Evolutionary conservation across 2,329 filamentous ascomycete genomes (phyloP).

Genomic region (Claviceps sorghi): DNA sequence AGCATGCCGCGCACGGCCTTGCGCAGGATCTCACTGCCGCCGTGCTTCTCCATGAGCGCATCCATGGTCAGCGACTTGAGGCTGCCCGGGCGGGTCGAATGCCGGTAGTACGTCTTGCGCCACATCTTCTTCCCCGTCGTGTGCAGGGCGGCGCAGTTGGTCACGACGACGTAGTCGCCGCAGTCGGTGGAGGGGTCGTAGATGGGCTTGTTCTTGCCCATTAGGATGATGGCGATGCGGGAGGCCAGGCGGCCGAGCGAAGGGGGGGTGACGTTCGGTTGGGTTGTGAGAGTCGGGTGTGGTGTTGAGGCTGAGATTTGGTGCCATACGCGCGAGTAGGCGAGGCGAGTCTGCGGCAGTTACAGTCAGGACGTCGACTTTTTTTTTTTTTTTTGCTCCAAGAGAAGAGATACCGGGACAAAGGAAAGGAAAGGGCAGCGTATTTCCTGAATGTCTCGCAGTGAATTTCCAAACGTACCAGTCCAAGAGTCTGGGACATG

Average conservation of each 20-base stretch:
- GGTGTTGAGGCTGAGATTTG: constrained; percentile 57
- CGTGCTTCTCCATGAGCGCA: constrained; percentile 82
- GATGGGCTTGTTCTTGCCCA: constrained; percentile 99
- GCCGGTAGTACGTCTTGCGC: constrained; percentile 92
- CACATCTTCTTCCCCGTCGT: constrained; percentile 82
- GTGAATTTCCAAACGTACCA: constrained; percentile 35
- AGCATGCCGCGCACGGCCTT: constrained; percentile 94
- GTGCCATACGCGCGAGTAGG: constrained; percentile 95
- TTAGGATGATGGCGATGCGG: constrained; percentile 71
- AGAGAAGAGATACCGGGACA: not conserved
- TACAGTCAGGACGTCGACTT: not conserved
- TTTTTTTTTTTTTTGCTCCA: too few species aligned
- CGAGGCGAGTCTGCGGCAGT: constrained; percentile 63
- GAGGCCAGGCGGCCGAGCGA: constrained; percentile 83
- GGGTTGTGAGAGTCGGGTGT: constrained; percentile 46
- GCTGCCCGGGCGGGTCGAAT: constrained; percentile 79
- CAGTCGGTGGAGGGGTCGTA: constrained; percentile 96
- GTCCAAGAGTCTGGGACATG: constrained; percentile 70
- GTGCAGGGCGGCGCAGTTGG: constrained; percentile 73
- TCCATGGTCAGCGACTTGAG: constrained; percentile 89
- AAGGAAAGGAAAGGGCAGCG: too few species aligned
- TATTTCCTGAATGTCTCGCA: not conserved
- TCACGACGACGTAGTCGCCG: constrained; percentile 95
- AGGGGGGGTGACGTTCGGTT: constrained; percentile 46
- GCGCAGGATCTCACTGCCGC: constrained; percentile 78